These are phyloP conservation scores for Alternaria incomplexa DNA, from an alignment of 2,329 filamentous ascomycete genomes.

Conservation along the genomic window DNA sequence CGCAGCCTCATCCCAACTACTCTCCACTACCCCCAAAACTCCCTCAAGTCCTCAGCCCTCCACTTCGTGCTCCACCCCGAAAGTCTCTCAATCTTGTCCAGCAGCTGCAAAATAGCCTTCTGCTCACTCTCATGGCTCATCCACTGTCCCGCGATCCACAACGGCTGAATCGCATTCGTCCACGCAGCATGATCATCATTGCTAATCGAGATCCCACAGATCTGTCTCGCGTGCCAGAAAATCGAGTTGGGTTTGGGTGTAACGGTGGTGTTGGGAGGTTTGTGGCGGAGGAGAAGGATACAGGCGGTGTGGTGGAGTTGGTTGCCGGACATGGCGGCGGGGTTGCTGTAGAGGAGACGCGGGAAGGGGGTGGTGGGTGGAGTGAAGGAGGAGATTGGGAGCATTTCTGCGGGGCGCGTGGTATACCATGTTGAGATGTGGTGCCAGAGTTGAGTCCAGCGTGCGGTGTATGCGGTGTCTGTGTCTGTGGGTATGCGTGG, in stretches of 20 bases:
- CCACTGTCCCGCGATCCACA: constrained; percentile 56
- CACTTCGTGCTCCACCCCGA: constrained; percentile 62
- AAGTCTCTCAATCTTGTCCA: constrained; percentile 59
- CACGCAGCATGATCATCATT: constrained; percentile 55
- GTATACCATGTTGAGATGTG: constrained; percentile 42
- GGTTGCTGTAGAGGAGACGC: constrained; percentile 19
- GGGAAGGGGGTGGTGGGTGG: constrained; percentile 14
- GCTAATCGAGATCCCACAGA: constrained; percentile 54
- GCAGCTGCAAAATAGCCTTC: constrained; percentile 55
- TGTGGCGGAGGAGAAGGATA: constrained; percentile 22
- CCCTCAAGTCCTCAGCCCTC: constrained; percentile 59
- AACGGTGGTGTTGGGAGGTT: constrained; percentile 29
- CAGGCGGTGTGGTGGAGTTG: constrained; percentile 24
- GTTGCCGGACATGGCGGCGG: constrained; percentile 22
- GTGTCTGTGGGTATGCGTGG: background rate
- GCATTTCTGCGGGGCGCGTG: constrained; percentile 32
- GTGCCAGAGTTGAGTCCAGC: constrained; percentile 43
- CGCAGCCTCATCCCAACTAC: background rate
- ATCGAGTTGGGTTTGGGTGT: constrained; percentile 36
- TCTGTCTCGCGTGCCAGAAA: constrained; percentile 57
- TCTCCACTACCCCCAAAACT: constrained; percentile 54
- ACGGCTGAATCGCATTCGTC: constrained; percentile 56
- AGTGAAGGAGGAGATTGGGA: constrained; percentile 9
- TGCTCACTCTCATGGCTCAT: constrained; percentile 56
- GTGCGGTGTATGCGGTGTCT: background rate